These are phyloP conservation scores for Phytophthora sansomeana DNA, from an alignment of 352 stramenopile genomes.

Conservation along the genomic window DNA sequence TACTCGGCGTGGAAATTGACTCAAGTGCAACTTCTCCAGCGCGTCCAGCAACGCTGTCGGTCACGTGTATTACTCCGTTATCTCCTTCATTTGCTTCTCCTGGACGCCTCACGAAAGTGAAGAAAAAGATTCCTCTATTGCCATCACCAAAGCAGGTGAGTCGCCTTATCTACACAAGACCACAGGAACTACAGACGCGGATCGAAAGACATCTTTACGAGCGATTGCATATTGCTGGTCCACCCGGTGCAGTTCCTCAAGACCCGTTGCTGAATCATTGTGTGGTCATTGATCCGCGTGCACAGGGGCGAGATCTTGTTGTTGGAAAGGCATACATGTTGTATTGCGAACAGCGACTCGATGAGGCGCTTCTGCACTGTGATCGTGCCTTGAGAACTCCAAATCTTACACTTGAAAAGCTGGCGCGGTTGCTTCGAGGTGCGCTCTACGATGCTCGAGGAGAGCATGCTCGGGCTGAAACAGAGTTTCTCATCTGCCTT, in stretches of 20 bases:
- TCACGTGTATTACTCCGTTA: slow-evolving; percentile 21
- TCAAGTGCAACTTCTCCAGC: slow-evolving; percentile 21
- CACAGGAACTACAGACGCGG: slow-evolving; percentile 70
- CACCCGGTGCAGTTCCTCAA: slow-evolving; percentile 56
- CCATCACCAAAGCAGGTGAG: slow-evolving; percentile 70
- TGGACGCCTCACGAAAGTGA: slow-evolving; percentile 13
- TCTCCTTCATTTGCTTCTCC: slow-evolving; percentile 2
- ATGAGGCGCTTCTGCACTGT: slow-evolving; percentile 63
- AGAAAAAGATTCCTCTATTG: slow-evolving; percentile 59
- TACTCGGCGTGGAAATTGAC: slow-evolving; percentile 63
- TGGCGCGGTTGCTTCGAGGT: slow-evolving; percentile 64
- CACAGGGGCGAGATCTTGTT: slow-evolving; percentile 49
- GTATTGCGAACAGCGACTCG: slow-evolving; percentile 64
- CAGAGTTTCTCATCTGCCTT: slow-evolving; percentile 53
- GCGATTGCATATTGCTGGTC: slow-evolving; percentile 44
- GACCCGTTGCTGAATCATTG: slow-evolving; percentile 75
- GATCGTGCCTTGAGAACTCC: slow-evolving; percentile 60
- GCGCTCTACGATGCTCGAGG: slow-evolving; percentile 65
- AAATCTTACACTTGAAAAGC: slow-evolving; percentile 65
- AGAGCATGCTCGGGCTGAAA: slow-evolving; percentile 51
- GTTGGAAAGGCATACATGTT: slow-evolving; percentile 65
- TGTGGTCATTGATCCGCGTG: slow-evolving; percentile 62
- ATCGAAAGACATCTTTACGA: slow-evolving; percentile 73
- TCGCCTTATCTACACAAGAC: slow-evolving; percentile 66
- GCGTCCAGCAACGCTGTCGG: slow-evolving; percentile 9